Conservation (phyloP, 2,329 filamentous ascomycete genomes). For the Pleoardoris graminearum region DNA sequence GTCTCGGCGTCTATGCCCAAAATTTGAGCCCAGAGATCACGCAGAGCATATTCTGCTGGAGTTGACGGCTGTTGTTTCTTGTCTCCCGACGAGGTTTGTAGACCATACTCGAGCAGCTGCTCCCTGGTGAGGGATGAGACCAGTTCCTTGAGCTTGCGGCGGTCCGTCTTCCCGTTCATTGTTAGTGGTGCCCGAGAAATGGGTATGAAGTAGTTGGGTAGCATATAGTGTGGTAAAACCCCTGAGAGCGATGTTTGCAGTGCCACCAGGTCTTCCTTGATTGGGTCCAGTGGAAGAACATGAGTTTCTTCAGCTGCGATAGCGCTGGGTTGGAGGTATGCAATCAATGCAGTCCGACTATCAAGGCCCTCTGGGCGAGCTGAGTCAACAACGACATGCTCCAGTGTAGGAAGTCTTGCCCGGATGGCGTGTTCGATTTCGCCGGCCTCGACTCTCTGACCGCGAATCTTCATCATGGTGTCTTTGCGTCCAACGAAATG, state of each 20-base stretch:
- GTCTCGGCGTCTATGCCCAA: not conserved
- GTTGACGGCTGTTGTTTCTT: not conserved
- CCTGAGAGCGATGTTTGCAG: not conserved
- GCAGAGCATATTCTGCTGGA: not conserved
- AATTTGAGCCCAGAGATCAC: not conserved
- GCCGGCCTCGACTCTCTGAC: slow-evolving; percentile 17
- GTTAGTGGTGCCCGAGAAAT: not conserved
- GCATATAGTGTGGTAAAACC: not conserved
- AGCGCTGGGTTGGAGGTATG: not conserved
- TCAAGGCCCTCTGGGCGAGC: not conserved
- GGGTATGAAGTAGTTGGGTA: not conserved
- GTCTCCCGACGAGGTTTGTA: not conserved
- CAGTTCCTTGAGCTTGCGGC: not conserved
- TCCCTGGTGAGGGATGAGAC: not conserved
- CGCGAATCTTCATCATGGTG: slow-evolving; percentile 15
- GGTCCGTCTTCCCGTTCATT: not conserved
- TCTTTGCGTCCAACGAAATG: slow-evolving; percentile 7
- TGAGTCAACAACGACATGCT: slow-evolving; percentile 2
- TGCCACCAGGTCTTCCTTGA: not conserved
- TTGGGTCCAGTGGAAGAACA: not conserved
- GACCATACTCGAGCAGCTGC: not conserved
- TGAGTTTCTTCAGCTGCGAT: not conserved
- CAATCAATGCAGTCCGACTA: not conserved
- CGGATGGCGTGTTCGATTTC: slow-evolving; percentile 18
- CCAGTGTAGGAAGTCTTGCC: too few relatives aligned